phyloP scores from a whole-genome alignment of 2,329 filamentous ascomycete genomes.

The Botryotinia convoluta region DNA sequence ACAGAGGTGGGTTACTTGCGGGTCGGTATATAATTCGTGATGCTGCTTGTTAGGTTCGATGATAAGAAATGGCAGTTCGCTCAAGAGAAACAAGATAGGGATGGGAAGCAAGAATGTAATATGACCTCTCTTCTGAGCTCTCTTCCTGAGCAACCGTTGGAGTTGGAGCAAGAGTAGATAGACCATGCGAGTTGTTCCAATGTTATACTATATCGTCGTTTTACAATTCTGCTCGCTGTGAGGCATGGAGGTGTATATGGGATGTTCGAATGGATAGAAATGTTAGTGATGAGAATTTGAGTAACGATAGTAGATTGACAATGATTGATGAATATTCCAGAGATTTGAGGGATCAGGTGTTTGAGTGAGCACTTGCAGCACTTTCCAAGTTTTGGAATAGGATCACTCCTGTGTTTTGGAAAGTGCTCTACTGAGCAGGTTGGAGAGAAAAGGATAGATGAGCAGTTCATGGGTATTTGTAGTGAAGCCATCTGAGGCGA shows the following conservation, averaged over 20 bases:
- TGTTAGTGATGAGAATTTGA: background rate
- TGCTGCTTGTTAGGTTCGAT: background rate
- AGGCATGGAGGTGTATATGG: background rate
- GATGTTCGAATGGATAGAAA: background rate
- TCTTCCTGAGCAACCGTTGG: no score
- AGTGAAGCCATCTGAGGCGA: background rate
- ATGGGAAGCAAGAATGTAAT: background rate
- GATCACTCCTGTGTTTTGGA: rapidly evolving
- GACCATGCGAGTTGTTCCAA: background rate
- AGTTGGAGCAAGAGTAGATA: background rate
- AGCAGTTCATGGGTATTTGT: background rate
- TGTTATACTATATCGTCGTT: background rate
- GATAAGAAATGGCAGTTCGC: no score
- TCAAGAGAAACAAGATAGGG: no score
- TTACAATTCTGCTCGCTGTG: background rate
- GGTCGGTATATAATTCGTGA: no score
- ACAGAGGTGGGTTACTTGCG: no score
- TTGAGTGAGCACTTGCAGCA: background rate
- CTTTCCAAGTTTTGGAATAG: background rate
- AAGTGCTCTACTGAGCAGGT: background rate
- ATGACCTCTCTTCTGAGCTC: background rate
- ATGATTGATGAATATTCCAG: background rate
- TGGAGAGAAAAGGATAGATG: background rate
- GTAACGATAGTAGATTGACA: background rate
- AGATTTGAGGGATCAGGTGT: background rate